phyloP scores from a whole-genome alignment of 2,329 filamentous ascomycete genomes.

The Seiridium cupressi region DNA sequence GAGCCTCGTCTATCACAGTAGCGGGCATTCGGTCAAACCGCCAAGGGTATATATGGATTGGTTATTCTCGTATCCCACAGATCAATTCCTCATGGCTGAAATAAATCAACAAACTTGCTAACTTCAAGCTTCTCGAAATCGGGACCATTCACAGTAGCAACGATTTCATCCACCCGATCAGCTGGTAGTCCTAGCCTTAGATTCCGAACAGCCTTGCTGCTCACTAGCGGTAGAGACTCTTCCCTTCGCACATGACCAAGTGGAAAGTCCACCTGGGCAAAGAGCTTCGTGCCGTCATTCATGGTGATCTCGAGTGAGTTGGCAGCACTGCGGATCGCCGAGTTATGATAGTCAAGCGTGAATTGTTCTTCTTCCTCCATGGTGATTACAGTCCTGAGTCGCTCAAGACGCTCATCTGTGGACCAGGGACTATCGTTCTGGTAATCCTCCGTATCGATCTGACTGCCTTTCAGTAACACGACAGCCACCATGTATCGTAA shows the following conservation, averaged over 20 bases:
- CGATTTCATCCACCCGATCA: background rate
- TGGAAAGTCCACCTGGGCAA: background rate
- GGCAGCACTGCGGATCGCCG: background rate
- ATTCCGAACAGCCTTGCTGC: background rate
- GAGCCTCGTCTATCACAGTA: too few species aligned
- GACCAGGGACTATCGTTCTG: background rate
- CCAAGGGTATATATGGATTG: too few species aligned
- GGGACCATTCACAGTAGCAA: too few species aligned
- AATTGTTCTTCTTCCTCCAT: background rate
- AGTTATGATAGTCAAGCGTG: background rate
- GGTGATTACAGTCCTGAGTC: background rate
- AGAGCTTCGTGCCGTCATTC: background rate
- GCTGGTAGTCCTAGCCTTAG: background rate
- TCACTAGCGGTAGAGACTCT: background rate
- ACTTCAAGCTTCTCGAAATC: too few species aligned
- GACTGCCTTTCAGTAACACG: conserved; percentile 14
- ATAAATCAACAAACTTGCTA: too few species aligned
- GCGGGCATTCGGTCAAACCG: too few species aligned
- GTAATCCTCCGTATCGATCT: background rate
- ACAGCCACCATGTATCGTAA: conserved; percentile 18
- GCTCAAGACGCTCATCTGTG: background rate
- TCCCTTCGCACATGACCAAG: background rate
- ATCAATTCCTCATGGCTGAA: too few species aligned
- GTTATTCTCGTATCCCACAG: too few species aligned
- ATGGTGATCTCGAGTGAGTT: background rate